Evolutionary conservation across 345 rosid genomes (phyloP), one percentile per base, ranked within the genome.

Genomic region (Melaleuca alternifolia): DNA sequence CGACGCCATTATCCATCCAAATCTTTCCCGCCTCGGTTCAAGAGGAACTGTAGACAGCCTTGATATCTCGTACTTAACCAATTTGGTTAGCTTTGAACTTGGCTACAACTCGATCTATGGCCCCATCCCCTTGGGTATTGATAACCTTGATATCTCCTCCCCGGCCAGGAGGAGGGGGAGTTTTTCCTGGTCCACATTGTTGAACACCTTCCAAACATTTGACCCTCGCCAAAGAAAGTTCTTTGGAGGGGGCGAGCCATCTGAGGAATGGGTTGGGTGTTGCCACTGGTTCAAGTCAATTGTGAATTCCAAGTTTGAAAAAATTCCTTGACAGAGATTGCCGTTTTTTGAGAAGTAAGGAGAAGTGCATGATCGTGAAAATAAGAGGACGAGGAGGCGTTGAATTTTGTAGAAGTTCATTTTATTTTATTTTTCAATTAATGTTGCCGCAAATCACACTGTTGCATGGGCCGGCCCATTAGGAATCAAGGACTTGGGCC

Each of bases 31-130:
- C 24, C 28, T 56, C 10, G 28, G 28, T 56, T 24, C 24, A 13
- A 56, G 13, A 24, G 61, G 61, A 24, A 56, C 61, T 56, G n/a
- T 56, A 10, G 61, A 56, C 0, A 13, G 61, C 28, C 61, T 56
- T 10, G n/a, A 56, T 6, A 23, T 56, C 61, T 56, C 61, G 0
- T 0, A 0, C 13, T 0, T 56, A 56, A 56, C 6, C 61, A 0
- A 56, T 10, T 5, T 56, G 61, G 61, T 56, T 4, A 56, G 61
- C 28, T 56, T 56, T 12, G 28, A 56, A 10, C 61, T 56, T 56
- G 14, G 28, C 28, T 23, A 56, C 14, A 56, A 56, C 28, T 56
- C 62, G 0, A 24, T 56, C 1, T 56, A 56, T 56, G 62, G 62
- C 62, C 11, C 30, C 0, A 57, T 57, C 13, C 62, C 62, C 3